Evolutionary conservation across 2,329 filamentous ascomycete genomes (phyloP).

Genomic region (Colletotrichum sp.): DNA sequence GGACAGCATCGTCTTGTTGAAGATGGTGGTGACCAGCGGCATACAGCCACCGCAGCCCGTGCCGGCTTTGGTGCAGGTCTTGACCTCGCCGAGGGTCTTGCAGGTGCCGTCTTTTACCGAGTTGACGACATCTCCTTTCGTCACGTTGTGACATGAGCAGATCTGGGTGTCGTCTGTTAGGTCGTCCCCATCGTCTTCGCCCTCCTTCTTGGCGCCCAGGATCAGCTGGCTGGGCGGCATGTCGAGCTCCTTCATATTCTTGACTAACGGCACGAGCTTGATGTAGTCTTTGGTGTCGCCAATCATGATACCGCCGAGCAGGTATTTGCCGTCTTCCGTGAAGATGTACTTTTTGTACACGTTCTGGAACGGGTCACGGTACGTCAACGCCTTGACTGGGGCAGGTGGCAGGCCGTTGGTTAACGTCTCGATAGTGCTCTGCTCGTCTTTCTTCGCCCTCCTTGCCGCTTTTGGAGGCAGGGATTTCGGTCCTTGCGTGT

Average conservation of each 20-base stretch:
- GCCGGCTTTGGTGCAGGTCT: conserved; percentile 89
- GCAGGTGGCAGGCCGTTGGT: conserved; percentile 61
- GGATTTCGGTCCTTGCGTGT: conserved; percentile 79
- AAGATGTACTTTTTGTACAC: conserved; percentile 96
- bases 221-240: conserved; percentile 83
- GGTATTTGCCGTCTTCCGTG: conserved; percentile 85
- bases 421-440: conserved; percentile 47
- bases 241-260: conserved; percentile 80
- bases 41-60: conserved; percentile 91
- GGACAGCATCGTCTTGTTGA: conserved; percentile 84
- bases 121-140: conserved; percentile 78
- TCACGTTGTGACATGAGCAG: conserved; percentile 92
- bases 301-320: conserved; percentile 97
- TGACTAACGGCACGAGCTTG: conserved; percentile 87
- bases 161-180: conserved; percentile 86
- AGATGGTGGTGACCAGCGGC: conserved; percentile 86
- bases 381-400: conserved; percentile 82
- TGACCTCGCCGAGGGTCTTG: conserved; percentile 82
- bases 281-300: conserved; percentile 91
- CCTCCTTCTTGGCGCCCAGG: conserved; percentile 75
- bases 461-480: conserved; percentile 66
- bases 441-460: conserved; percentile 39
- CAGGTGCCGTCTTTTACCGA: conserved; percentile 79
- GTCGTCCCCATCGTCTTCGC: conserved; percentile 77
- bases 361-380: conserved; percentile 86